phyloP scores from a whole-genome alignment of 306 rosid species.

The Inga oerstediana region DNA sequence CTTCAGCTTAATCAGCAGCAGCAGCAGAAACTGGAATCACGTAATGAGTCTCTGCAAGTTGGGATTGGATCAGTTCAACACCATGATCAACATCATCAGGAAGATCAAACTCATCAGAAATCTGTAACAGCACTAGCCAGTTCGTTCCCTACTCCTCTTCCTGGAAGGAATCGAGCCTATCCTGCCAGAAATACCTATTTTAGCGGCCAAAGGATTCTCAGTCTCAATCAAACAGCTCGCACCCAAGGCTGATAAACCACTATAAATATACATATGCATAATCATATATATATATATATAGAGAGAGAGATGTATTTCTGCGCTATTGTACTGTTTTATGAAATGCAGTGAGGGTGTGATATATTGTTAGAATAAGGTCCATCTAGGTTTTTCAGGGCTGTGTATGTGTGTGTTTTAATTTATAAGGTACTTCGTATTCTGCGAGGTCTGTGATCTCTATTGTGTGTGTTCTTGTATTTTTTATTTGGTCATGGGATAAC shows the following conservation, averaged over 20 bases:
- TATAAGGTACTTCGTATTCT: background rate
- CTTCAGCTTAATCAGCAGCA: background rate
- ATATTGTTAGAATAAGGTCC: background rate
- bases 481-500: no score
- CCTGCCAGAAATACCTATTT: background rate
- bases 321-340: background rate
- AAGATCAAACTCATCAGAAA: background rate
- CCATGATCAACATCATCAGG: background rate
- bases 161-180: slow-evolving; percentile 2
- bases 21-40: background rate
- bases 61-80: background rate
- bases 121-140: background rate
- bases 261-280: background rate
- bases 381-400: background rate
- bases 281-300: background rate
- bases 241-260: background rate
- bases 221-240: background rate
- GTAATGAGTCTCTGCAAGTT: background rate
- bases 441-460: no score
- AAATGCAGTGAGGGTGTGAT: background rate
- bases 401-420: background rate
- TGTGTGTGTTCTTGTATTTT: no score
- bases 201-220: background rate
- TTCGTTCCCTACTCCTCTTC: slow-evolving; percentile 9
- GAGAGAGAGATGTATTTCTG: background rate